These are phyloP conservation scores for Leccinum disarticulatum DNA, from an alignment of 768 basidiomycete genomes.

Conservation along the genomic window DNA sequence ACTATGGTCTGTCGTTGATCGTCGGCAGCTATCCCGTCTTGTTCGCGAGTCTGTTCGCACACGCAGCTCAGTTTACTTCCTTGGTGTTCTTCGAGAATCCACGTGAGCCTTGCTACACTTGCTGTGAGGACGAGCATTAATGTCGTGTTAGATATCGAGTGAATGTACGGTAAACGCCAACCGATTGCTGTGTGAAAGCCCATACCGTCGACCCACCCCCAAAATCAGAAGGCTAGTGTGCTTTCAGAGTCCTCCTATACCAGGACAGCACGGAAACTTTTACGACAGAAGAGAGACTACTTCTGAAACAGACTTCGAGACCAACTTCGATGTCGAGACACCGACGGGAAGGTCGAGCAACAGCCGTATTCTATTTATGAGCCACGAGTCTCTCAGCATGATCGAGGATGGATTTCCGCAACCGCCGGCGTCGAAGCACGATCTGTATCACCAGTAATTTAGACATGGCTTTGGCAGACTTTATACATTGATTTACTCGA, in stretches of 20 bases:
- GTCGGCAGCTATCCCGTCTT: constrained; percentile 89
- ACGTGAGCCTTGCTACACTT: constrained; percentile 52
- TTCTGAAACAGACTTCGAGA: constrained; percentile 69
- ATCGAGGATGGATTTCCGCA: background rate
- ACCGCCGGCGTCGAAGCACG: constrained; percentile 68
- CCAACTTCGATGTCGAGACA: constrained; percentile 54
- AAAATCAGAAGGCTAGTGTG: constrained; percentile 13
- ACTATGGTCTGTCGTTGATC: constrained; percentile 93
- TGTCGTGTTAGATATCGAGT: constrained; percentile 71
- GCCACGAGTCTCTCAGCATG: constrained; percentile 10
- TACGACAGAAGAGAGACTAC: constrained; percentile 75
- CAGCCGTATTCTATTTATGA: background rate
- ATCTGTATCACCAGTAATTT: constrained; percentile 89
- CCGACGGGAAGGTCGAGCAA: constrained; percentile 12
- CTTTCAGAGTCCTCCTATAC: constrained; percentile 13
- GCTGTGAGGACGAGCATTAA: background rate
- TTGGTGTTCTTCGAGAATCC: constrained; percentile 95
- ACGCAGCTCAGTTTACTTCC: constrained; percentile 96
- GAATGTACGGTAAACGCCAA: constrained; percentile 91
- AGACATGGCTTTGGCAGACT: constrained; percentile 80
- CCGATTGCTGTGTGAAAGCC: constrained; percentile 81
- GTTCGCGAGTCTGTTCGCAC: constrained; percentile 88
- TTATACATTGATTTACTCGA: constrained; percentile 82
- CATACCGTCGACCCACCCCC: constrained; percentile 32
- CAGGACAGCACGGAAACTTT: constrained; percentile 32